These are phyloP conservation scores for Backusella morwellensis DNA, from an alignment of 192 early-diverging fungal genomes.

Conservation along the genomic window DNA sequence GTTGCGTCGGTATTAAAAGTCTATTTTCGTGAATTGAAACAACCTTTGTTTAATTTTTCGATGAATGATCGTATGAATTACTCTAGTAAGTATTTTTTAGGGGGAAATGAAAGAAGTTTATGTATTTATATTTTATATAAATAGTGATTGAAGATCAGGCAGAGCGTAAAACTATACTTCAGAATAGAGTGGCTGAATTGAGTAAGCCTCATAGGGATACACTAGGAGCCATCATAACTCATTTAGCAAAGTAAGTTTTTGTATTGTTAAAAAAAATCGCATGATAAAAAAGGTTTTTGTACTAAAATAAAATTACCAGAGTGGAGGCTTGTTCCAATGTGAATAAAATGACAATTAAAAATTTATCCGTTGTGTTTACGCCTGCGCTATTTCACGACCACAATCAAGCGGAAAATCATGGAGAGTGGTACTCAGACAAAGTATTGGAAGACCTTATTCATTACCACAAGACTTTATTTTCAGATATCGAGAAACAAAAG, in stretches of 20 bases:
- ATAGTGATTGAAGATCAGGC: conserved; percentile 42
- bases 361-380: conserved; percentile 62
- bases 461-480: conserved; percentile 5
- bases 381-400: conserved; percentile 65
- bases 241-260: conserved; percentile 51
- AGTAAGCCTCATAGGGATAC: conserved; percentile 49
- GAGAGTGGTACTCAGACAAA: conserved; percentile 28
- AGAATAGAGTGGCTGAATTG: conserved; percentile 36
- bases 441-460: conserved; percentile 30
- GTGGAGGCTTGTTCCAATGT: conserved; percentile 42
- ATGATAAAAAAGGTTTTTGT: neutral
- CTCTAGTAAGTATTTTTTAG: conserved; percentile 31
- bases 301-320: conserved; percentile 25
- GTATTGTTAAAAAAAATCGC: neutral
- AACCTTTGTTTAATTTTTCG: conserved; percentile 59
- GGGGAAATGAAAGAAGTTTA: neutral
- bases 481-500: neutral
- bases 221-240: conserved; percentile 53
- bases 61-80: conserved; percentile 52
- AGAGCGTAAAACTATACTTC: conserved; percentile 40
- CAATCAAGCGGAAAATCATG: conserved; percentile 32
- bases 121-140: neutral
- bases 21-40: conserved; percentile 62
- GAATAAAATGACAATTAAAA: conserved; percentile 70
- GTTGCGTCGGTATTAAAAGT: conserved; percentile 62